Conservation (phyloP, 768 basidiomycete species). For the Agrocybe chaxingu region DNA sequence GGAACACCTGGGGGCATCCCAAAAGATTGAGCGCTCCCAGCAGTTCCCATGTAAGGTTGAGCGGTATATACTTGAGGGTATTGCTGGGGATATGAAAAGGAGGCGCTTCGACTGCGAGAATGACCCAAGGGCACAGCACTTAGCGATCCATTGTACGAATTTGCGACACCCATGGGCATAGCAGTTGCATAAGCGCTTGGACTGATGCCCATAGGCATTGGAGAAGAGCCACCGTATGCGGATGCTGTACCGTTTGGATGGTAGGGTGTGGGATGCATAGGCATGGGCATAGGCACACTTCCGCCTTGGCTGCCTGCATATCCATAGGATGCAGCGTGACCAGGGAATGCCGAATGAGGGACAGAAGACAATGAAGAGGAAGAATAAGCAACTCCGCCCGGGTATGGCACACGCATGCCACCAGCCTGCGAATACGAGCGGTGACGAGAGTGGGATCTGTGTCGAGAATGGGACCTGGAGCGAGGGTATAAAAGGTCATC, state of each 20-base stretch:
- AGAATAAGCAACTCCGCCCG: conserved; percentile 15
- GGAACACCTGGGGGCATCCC: conserved; percentile 18
- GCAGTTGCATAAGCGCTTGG: conserved; percentile 11
- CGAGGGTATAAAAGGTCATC: conserved; percentile 26
- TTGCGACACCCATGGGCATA: conserved; percentile 21
- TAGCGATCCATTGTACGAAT: conserved; percentile 25
- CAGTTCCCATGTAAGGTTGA: conserved; percentile 18
- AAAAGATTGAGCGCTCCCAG: conserved; percentile 11
- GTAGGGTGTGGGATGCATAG: conserved; percentile 20
- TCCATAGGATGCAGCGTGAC: conserved; percentile 17
- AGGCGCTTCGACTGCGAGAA: conserved; percentile 26
- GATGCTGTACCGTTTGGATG: conserved; percentile 13
- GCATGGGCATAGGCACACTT: conserved; percentile 19
- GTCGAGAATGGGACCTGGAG: conserved; percentile 30
- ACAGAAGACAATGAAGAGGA: conserved; percentile 13
- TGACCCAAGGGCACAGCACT: conserved; percentile 23
- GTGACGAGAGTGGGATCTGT: conserved; percentile 35
- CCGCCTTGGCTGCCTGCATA: conserved; percentile 20
- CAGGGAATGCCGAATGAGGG: conserved; percentile 20
- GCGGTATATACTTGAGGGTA: conserved; percentile 19
- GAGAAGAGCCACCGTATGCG: conserved; percentile 18
- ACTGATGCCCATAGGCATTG: conserved; percentile 15
- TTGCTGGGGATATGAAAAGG: conserved; percentile 32
- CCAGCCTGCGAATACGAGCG: conserved; percentile 27
- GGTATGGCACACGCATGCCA: conserved; percentile 18